Evolutionary conservation across 2,329 filamentous ascomycete species (phyloP).

Genomic region (Pestalotiopsis sp.): DNA sequence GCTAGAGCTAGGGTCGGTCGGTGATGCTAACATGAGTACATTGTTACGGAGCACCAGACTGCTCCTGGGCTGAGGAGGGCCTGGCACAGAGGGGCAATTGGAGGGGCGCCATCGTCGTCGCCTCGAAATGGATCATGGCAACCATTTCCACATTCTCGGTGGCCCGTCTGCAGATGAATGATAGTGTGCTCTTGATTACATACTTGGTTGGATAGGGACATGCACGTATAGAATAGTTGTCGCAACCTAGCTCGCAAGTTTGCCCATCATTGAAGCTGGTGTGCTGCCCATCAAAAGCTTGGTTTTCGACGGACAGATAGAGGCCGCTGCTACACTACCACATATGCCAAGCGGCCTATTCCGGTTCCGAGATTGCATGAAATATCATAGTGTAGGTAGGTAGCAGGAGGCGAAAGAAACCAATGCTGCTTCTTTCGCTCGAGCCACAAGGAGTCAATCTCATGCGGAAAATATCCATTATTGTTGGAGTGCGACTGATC

Average conservation of each 20-base stretch:
- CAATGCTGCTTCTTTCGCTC: neutral
- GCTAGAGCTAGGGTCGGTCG: neutral
- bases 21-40: neutral
- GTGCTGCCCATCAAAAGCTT: neutral
- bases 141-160: neutral
- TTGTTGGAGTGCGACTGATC: neutral
- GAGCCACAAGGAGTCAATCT: neutral
- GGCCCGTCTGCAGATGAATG: neutral
- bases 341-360: neutral
- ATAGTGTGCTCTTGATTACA: neutral
- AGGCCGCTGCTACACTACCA: neutral
- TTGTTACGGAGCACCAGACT: neutral
- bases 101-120: neutral
- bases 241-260: neutral
- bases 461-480: neutral
- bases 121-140: neutral
- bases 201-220: neutral
- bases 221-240: neutral
- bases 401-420: neutral
- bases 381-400: neutral
- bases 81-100: no score
- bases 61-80: neutral
- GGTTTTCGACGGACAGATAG: neutral
- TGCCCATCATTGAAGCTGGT: neutral
- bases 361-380: neutral